These are phyloP conservation scores for Rhexocercosporidium sp. DNA, from an alignment of 2,329 filamentous ascomycete species.

Conservation along the genomic window DNA sequence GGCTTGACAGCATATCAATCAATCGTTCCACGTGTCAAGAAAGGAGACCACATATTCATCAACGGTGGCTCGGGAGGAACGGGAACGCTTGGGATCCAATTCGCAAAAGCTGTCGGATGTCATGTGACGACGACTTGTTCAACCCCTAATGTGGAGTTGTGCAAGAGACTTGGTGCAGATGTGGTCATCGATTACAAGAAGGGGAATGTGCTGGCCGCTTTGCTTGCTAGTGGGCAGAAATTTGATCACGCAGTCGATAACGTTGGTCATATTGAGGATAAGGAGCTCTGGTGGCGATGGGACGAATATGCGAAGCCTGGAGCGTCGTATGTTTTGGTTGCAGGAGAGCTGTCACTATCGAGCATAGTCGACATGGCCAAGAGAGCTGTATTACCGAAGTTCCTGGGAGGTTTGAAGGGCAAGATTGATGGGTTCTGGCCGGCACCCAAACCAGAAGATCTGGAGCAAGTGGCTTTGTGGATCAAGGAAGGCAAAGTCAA, in stretches of 20 bases:
- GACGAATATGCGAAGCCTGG: slow-evolving; percentile 29
- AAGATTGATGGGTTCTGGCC: slow-evolving; percentile 54
- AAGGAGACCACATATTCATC: slow-evolving; percentile 64
- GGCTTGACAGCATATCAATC: slow-evolving; percentile 33
- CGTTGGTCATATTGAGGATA: slow-evolving; percentile 21
- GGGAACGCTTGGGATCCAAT: slow-evolving; percentile 65
- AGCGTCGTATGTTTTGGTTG: slow-evolving; percentile 47
- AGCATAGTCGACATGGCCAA: slow-evolving; percentile 13
- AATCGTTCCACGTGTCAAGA: slow-evolving; percentile 50
- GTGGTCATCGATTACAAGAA: slow-evolving; percentile 34
- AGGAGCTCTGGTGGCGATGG: slow-evolving; percentile 27
- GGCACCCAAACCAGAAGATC: slow-evolving; percentile 52
- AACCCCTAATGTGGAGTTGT: slow-evolving; percentile 59
- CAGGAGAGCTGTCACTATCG: slow-evolving; percentile 60
- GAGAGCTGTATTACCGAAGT: slow-evolving; percentile 22
- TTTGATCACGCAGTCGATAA: slow-evolving; percentile 37
- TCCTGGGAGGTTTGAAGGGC: slow-evolving; percentile 39
- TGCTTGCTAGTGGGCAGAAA: slow-evolving; percentile 22
- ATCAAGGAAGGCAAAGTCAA: slow-evolving; percentile 63
- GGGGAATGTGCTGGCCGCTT: slow-evolving; percentile 23
- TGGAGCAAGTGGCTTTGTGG: slow-evolving; percentile 57
- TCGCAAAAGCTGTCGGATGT: slow-evolving; percentile 65
- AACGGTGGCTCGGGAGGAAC: slow-evolving; percentile 69
- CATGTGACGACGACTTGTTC: slow-evolving; percentile 65
- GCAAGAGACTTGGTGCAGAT: slow-evolving; percentile 60